Evolutionary conservation across 768 basidiomycete species (phyloP), one percentile per base, ranked within the genome.

Genomic region (Xerocomellus amylosporus): DNA sequence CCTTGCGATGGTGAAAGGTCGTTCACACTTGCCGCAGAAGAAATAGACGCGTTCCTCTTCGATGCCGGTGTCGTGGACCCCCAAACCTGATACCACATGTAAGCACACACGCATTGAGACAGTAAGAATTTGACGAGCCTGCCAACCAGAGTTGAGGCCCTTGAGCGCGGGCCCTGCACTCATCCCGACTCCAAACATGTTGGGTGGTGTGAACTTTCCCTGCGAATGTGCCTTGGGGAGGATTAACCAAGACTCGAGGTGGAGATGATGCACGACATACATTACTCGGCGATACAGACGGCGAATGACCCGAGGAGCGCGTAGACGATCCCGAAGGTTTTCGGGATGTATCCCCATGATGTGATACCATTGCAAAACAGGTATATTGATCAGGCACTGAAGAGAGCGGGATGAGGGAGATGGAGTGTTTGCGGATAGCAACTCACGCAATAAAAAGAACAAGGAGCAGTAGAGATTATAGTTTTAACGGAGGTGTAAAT

Each of bases 251-350:
- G n/a, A 51, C 24, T 51, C 37, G 41, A 31, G 10, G 4, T 7
- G 14, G 33, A n/a, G 15, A 43, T 14, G n/a, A 58, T 37, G 49
- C 33, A 20, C 5, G 17, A 72, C 77, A 56, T 66, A 88, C 87
- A 67, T 79, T 79, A 62, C 73, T 75, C 19, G 86, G 83, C 22
- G 86, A 83, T 45, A 74, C 73, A 37, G 82, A 73, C 0, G 87
- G 86, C 3, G 87, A 87, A 62, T 80, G 85, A 30, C 78, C 75
- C 43, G 76, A 74, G 45, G 86, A 86, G 55, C 80, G 84, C 17
- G 80, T 79, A n/a, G 86, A 85, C 26, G 87, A 85, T 51, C 79
- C 81, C 33, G 87, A 87, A 39, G 85, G 83, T 64, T 87, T 87
- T 64, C 84, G 81, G 22, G 85, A 78, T 41, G 79, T 74, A 60